A percentile compares a stretch with the other conserved stretches of the same genome.
Conservation (phyloP, 208 protist species). For the Acanthamoeba castellanii region DNA sequence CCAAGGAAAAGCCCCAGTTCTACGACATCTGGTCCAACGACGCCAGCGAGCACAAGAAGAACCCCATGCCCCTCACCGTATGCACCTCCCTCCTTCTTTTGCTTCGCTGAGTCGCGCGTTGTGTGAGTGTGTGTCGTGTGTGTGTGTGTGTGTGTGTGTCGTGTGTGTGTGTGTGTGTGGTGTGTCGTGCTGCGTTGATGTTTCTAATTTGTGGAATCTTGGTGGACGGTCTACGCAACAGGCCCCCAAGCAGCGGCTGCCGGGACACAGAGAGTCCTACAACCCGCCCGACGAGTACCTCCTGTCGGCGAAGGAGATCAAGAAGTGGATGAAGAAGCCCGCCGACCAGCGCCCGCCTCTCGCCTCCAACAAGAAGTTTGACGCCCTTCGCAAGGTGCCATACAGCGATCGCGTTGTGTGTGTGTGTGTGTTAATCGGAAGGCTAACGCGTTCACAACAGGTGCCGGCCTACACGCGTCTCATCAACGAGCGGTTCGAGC, state of each 20-base stretch:
- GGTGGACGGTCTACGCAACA: not conserved
- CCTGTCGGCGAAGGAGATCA: slow-evolving; percentile 92
- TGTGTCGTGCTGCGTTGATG: not conserved
- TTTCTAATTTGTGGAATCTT: not conserved
- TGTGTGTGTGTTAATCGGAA: too few species aligned
- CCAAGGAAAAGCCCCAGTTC: slow-evolving; percentile 75
- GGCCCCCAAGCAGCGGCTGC: slow-evolving; percentile 56
- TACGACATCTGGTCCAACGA: slow-evolving; percentile 82
- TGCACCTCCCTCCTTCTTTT: not conserved
- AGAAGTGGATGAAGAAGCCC: slow-evolving; percentile 93
- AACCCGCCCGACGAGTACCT: slow-evolving; percentile 99
- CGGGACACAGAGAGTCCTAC: slow-evolving; percentile 93
- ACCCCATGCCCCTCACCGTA: slow-evolving; percentile 43
- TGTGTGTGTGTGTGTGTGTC: not conserved
- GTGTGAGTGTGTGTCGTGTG: too few species aligned
- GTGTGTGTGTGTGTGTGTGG: not conserved
- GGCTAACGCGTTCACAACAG: slow-evolving; percentile 49
- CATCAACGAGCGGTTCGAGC: slow-evolving; percentile 98
- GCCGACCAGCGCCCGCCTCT: slow-evolving; percentile 95
- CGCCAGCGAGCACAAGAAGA: not conserved
- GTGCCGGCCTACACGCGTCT: slow-evolving; percentile 97
- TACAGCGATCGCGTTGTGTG: too few species aligned
- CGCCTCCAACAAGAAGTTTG: slow-evolving; percentile 90
- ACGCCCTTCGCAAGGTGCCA: not conserved
- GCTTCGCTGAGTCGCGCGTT: not conserved